Conservation (phyloP, 2,329 filamentous ascomycete genomes). For the Fusarium subglutinans region DNA sequence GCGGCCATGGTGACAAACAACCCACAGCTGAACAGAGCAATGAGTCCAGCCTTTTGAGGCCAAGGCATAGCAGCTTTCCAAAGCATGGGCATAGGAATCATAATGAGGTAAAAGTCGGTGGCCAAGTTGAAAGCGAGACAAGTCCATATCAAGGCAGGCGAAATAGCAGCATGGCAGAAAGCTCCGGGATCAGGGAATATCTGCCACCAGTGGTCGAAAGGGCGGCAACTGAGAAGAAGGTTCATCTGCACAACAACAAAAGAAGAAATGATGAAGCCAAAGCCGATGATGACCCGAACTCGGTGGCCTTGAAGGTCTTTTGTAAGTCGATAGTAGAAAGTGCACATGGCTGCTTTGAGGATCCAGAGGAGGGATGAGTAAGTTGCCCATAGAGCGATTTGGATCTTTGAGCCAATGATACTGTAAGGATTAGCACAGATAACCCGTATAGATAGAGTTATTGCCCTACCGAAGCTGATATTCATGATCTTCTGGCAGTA, state of each 20-base stretch:
- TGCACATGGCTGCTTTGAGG: slow-evolving; percentile 64
- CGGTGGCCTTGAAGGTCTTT: slow-evolving; percentile 53
- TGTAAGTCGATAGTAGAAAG: slow-evolving; percentile 66
- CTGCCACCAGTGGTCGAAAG: slow-evolving; percentile 66
- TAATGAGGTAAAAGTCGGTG: slow-evolving; percentile 68
- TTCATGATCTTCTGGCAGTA: slow-evolving; percentile 56
- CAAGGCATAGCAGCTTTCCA: slow-evolving; percentile 50
- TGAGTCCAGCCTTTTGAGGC: slow-evolving; percentile 51
- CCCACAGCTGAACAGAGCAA: slow-evolving; percentile 52
- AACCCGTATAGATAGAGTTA: fast-evolving
- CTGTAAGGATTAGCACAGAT: slow-evolving; percentile 40
- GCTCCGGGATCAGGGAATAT: slow-evolving; percentile 65
- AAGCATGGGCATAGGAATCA: slow-evolving; percentile 65
- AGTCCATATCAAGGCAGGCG: slow-evolving; percentile 61
- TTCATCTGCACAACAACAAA: slow-evolving; percentile 60
- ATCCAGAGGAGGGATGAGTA: slow-evolving; percentile 65
- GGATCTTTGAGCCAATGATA: slow-evolving; percentile 65
- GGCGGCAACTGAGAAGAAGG: slow-evolving; percentile 62
- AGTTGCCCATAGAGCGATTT: slow-evolving; percentile 64
- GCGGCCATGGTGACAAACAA: slow-evolving; percentile 54
- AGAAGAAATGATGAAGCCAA: slow-evolving; percentile 57
- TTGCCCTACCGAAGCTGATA: slow-evolving; percentile 50
- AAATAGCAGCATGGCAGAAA: slow-evolving; percentile 60
- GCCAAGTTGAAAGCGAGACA: slow-evolving; percentile 61
- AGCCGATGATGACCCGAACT: slow-evolving; percentile 60